These are phyloP conservation scores for Rhypophila decipiens DNA, from an alignment of 495 filamentous ascomycete species.

Conservation along the genomic window DNA sequence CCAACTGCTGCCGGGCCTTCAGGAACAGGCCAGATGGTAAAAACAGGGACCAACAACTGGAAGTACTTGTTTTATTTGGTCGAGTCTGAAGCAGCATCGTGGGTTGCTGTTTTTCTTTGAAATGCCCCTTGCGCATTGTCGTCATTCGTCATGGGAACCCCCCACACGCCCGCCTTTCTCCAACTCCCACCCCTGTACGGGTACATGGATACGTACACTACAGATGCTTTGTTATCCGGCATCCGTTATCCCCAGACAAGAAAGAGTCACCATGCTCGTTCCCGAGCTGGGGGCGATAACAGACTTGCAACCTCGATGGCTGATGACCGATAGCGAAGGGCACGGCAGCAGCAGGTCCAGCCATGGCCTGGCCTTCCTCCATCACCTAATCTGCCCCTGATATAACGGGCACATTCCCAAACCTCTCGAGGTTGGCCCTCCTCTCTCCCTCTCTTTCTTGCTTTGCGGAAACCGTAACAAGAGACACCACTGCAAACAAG, in stretches of 20 bases:
- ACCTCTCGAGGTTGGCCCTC: neutral
- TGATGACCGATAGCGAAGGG: neutral
- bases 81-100: too few relatives aligned
- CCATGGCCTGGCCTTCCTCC: too few relatives aligned
- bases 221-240: neutral
- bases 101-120: neutral
- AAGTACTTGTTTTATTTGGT: too few relatives aligned
- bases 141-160: constrained; percentile 7
- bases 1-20: too few relatives aligned
- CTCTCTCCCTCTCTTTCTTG: neutral
- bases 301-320: neutral
- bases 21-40: too few relatives aligned
- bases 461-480: neutral
- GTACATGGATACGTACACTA: neutral
- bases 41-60: too few relatives aligned
- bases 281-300: too few relatives aligned
- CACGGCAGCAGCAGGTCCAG: neutral
- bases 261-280: too few relatives aligned
- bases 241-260: neutral
- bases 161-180: constrained; percentile 1
- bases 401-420: neutral
- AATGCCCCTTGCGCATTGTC: neutral
- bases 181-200: neutral
- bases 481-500: neutral
- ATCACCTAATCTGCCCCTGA: too few relatives aligned